These are phyloP conservation scores for Sugiyamaella lignohabitans DNA, from an alignment of 805 yeast species.

Conservation along the genomic window DNA sequence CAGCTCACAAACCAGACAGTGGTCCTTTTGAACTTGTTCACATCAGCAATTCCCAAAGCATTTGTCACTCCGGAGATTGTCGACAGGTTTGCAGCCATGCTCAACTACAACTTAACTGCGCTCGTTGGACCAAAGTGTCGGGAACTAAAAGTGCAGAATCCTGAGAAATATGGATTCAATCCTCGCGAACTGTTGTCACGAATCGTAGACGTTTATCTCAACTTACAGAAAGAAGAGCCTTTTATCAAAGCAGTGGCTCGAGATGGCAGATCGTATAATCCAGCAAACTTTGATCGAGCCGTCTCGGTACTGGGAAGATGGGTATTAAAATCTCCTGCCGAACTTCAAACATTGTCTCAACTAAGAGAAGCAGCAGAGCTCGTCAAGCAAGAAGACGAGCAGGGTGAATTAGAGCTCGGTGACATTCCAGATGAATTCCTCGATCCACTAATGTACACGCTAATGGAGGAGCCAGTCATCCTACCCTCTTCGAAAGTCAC, in stretches of 20 bases:
- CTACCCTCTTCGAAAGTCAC: conserved; percentile 79
- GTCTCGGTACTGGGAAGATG: conserved; percentile 52
- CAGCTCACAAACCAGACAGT: conserved; percentile 79
- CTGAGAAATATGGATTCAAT: conserved; percentile 74
- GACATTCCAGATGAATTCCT: conserved; percentile 94
- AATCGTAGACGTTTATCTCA: conserved; percentile 68
- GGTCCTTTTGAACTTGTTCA: conserved; percentile 69
- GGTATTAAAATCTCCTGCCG: conserved; percentile 48
- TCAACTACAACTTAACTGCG: conserved; percentile 85
- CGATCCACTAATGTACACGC: conserved; percentile 93
- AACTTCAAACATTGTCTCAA: conserved; percentile 42
- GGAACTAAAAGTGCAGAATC: conserved; percentile 76
- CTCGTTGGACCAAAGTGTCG: conserved; percentile 93
- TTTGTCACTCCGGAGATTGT: conserved; percentile 86
- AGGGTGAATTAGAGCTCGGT: conserved; percentile 80
- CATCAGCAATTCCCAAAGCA: conserved; percentile 78
- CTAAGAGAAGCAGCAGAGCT: conserved; percentile 65
- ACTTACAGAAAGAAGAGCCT: conserved; percentile 55
- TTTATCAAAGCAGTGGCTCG: conserved; percentile 77
- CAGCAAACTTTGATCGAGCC: conserved; percentile 64
- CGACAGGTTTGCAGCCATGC: conserved; percentile 91
- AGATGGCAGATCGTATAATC: conserved; percentile 84
- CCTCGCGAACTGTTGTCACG: conserved; percentile 67
- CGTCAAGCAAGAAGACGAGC: conserved; percentile 49
- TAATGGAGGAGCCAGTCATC: conserved; percentile 96